Conservation (phyloP, 225 moss, liverwort and hornwort species). For the Sphagnum contortum region DNA sequence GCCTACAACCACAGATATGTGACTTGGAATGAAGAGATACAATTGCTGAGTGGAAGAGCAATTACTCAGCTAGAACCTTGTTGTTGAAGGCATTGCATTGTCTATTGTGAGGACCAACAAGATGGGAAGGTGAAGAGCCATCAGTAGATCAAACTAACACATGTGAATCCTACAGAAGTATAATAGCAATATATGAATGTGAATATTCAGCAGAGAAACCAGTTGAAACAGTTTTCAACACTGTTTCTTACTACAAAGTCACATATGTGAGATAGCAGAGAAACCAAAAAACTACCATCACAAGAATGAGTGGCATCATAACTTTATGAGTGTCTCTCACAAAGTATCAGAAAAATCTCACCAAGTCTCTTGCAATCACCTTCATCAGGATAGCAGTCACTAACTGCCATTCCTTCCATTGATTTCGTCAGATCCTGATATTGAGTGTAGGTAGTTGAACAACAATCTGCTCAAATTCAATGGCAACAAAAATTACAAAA, state of each 20-base stretch:
- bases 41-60: not conserved
- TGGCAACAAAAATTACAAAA: no score
- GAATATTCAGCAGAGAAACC: not conserved
- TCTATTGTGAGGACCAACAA: not conserved
- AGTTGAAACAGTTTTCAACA: not conserved
- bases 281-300: not conserved
- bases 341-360: no score
- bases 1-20: conserved; percentile 48
- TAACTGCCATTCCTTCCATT: no score
- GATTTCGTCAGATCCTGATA: no score
- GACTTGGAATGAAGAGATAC: not conserved
- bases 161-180: not conserved
- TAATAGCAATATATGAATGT: not conserved
- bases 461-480: no score
- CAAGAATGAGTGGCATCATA: no score
- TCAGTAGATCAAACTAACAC: not conserved
- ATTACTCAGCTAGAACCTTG: not conserved
- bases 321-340: no score
- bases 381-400: no score
- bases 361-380: no score
- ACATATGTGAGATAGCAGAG: not conserved
- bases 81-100: not conserved
- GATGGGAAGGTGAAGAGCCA: not conserved
- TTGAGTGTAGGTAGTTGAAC: no score
- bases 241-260: not conserved